Percentiles rank a stretch among this genome's conserved stretches.
Evolutionary conservation across 2,329 filamentous ascomycete genomes (phyloP).

Genomic region (Paradendryphiella salina): DNA sequence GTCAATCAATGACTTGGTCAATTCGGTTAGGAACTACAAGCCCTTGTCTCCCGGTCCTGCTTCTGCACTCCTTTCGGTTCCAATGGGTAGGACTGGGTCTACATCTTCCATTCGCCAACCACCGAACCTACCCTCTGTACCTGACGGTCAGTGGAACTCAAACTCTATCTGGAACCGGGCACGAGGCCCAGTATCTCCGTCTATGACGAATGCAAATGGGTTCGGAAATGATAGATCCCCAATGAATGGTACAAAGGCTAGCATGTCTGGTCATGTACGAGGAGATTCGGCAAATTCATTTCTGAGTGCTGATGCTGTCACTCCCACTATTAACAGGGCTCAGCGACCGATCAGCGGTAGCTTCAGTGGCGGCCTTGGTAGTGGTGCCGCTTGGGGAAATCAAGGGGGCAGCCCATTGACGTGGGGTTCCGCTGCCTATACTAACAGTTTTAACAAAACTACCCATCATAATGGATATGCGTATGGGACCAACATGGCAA

Average conservation of each 20-base stretch:
- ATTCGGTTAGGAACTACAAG: constrained; percentile 45
- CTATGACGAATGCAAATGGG: constrained; percentile 24
- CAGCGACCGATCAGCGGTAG: constrained; percentile 35
- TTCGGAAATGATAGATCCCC: constrained; percentile 36
- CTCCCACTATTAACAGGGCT: constrained; percentile 19
- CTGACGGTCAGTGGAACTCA: constrained; percentile 42
- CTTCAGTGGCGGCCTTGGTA: constrained; percentile 27
- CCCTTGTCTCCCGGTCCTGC: constrained; percentile 34
- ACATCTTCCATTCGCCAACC: constrained; percentile 44
- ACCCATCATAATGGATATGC: constrained; percentile 20
- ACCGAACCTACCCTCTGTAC: constrained; percentile 43
- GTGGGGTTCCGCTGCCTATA: constrained; percentile 32
- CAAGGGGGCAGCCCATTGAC: constrained; percentile 27
- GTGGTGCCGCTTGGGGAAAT: constrained; percentile 41
- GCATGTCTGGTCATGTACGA: constrained; percentile 48
- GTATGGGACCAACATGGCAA: constrained; percentile 41
- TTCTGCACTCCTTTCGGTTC: constrained; percentile 31
- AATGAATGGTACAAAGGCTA: constrained; percentile 35
- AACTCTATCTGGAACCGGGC: constrained; percentile 46
- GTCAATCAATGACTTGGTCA: constrained; percentile 45
- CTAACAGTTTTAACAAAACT: constrained; percentile 24
- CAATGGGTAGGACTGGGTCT: constrained; percentile 42
- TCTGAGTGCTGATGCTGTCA: constrained; percentile 38
- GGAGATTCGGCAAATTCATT: constrained; percentile 50
- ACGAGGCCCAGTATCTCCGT: constrained; percentile 38